phyloP scores from a whole-genome alignment of 2,329 filamentous ascomycete genomes.

The Fusarium subtropicale region DNA sequence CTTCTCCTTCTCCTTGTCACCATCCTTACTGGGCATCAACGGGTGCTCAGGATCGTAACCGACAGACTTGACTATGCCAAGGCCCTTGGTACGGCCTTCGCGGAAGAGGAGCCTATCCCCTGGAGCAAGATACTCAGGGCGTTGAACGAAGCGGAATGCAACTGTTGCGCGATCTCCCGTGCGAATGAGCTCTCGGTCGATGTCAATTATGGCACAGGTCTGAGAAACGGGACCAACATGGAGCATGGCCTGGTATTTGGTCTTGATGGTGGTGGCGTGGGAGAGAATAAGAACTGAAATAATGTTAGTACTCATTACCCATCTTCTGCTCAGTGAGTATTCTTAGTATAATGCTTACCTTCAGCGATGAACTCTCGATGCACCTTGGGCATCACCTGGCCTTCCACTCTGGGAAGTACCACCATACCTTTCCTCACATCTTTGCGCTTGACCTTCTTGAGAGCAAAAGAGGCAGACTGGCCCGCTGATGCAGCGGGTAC shows the following conservation, averaged over 20 bases:
- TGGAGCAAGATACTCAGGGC: slow-evolving; percentile 89
- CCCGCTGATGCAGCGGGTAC: slow-evolving; percentile 91
- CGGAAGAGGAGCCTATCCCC: slow-evolving; percentile 93
- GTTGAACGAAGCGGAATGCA: slow-evolving; percentile 93
- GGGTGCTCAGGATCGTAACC: slow-evolving; percentile 80
- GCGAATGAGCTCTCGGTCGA: slow-evolving; percentile 94
- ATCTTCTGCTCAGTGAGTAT: not conserved
- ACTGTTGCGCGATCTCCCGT: slow-evolving; percentile 95
- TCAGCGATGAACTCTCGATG: slow-evolving; percentile 83
- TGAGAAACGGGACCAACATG: slow-evolving; percentile 95
- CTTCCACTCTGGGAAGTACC: slow-evolving; percentile 85
- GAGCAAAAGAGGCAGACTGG: slow-evolving; percentile 90
- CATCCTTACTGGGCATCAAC: slow-evolving; percentile 47
- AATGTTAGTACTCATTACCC: slow-evolving; percentile 22
- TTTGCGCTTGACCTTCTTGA: slow-evolving; percentile 87
- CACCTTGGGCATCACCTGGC: slow-evolving; percentile 75
- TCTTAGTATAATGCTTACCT: slow-evolving; percentile 57
- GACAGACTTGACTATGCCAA: slow-evolving; percentile 92
- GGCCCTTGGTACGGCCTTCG: slow-evolving; percentile 92
- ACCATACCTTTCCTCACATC: slow-evolving; percentile 99
- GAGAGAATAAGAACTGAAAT: slow-evolving; percentile 85
- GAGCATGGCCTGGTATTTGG: slow-evolving; percentile 97
- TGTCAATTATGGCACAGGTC: slow-evolving; percentile 96
- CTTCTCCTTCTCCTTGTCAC: slow-evolving; percentile 40
- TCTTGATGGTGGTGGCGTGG: slow-evolving; percentile 96